phyloP scores from a whole-genome alignment of 2,329 filamentous ascomycete species.

The Aspergillus pseudotamarii region DNA sequence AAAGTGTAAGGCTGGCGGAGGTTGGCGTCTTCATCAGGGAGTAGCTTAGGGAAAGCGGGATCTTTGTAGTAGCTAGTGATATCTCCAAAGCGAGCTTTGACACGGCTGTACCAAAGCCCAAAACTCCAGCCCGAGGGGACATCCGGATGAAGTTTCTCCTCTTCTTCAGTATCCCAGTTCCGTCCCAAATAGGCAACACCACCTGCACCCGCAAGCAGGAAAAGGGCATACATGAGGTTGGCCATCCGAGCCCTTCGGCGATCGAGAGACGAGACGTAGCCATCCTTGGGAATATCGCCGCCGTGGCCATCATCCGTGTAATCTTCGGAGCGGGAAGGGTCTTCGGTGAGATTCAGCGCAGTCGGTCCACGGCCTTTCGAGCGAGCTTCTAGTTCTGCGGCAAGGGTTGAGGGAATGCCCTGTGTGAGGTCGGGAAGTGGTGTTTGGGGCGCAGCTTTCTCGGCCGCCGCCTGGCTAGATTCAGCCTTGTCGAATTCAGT shows the following conservation, averaged over 20 bases:
- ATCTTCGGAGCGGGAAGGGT: constrained; percentile 48
- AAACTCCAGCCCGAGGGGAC: constrained; percentile 79
- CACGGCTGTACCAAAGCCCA: constrained; percentile 77
- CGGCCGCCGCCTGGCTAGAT: constrained; percentile 37
- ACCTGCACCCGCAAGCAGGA: constrained; percentile 59
- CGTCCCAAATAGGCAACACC: constrained; percentile 77
- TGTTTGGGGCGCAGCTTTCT: constrained; percentile 52
- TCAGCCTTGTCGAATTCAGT: constrained; percentile 33
- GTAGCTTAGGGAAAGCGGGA: constrained; percentile 88
- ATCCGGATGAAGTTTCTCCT: constrained; percentile 69
- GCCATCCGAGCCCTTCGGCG: constrained; percentile 75
- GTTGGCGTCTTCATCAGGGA: constrained; percentile 72
- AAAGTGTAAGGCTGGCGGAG: constrained; percentile 88
- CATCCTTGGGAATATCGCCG: constrained; percentile 70
- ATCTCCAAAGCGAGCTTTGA: constrained; percentile 72
- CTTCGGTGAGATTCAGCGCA: constrained; percentile 57
- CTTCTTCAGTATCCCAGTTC: constrained; percentile 78
- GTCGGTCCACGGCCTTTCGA: constrained; percentile 40
- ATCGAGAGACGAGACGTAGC: constrained; percentile 90
- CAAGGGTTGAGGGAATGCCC: constrained; percentile 89
- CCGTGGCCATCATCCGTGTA: constrained; percentile 55
- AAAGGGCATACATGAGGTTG: constrained; percentile 70
- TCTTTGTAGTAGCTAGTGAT: constrained; percentile 93
- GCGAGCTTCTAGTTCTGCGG: constrained; percentile 66
- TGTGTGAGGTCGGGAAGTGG: constrained; percentile 89